phyloP scores from a whole-genome alignment of 768 basidiomycete genomes.

The Cubamyces lactineus region DNA sequence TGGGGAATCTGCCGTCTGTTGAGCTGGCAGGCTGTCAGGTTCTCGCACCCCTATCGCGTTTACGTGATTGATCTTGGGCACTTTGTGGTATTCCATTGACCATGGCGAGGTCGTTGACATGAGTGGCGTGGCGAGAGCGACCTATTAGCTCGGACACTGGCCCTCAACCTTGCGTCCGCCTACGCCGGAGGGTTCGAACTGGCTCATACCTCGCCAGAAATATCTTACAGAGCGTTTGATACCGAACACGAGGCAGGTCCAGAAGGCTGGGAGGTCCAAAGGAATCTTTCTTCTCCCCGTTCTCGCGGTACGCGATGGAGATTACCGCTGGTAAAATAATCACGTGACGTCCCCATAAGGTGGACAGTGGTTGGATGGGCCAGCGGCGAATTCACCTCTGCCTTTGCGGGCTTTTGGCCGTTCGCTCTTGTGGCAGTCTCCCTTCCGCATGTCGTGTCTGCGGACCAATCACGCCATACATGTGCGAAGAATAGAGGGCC shows the following conservation, averaged over 20 bases:
- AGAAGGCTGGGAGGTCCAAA: conserved; percentile 4
- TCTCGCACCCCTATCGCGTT: too few relatives aligned
- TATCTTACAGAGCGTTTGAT: conserved; percentile 5
- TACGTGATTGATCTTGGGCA: too few relatives aligned
- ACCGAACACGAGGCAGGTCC: conserved; percentile 10
- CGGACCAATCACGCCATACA: conserved; percentile 30
- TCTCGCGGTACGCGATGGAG: conserved; percentile 15
- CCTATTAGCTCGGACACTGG: not conserved
- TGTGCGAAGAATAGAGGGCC: conserved; percentile 20
- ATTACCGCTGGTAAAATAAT: conserved; percentile 9
- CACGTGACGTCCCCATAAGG: conserved; percentile 9
- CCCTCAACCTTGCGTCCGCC: not conserved
- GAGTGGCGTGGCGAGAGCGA: not conserved
- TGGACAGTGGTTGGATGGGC: conserved; percentile 2
- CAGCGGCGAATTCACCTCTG: conserved; percentile 7
- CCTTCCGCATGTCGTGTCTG: not conserved
- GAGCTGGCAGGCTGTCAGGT: too few relatives aligned
- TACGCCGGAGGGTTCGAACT: not conserved
- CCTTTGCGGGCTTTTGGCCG: conserved; percentile 37
- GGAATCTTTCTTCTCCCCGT: conserved; percentile 1
- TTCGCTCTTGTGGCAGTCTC: conserved; percentile 27
- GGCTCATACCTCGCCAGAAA: conserved; percentile 2
- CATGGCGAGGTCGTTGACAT: too few relatives aligned
- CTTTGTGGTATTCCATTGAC: too few relatives aligned
- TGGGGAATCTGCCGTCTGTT: too few relatives aligned